Conservation (phyloP, 768 basidiomycete genomes). For the Sutorius australiensis region DNA sequence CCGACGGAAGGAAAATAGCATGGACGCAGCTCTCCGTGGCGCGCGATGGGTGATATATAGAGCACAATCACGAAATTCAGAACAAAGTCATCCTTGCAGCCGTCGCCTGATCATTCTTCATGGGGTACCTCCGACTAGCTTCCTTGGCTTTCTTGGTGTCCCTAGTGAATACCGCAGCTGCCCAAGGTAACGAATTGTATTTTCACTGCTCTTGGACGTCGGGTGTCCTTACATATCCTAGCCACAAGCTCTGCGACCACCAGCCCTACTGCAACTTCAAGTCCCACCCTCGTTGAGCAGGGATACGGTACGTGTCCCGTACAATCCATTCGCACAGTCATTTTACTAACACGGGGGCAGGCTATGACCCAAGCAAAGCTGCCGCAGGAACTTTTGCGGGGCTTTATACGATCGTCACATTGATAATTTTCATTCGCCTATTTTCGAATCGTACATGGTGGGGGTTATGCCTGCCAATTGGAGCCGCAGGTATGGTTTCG, state of each 20-base stretch:
- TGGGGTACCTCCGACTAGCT: not conserved
- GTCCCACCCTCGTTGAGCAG: slow-evolving; percentile 6
- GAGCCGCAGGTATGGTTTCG: slow-evolving; percentile 17
- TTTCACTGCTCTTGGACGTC: not conserved
- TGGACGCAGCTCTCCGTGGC: not conserved
- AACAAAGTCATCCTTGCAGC: not conserved
- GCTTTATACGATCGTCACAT: slow-evolving; percentile 16
- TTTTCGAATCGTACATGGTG: slow-evolving; percentile 25
- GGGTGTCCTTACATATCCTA: not conserved
- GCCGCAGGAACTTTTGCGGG: slow-evolving; percentile 22
- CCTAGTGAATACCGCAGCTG: not conserved
- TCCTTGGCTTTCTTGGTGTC: not conserved
- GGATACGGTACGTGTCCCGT: not conserved
- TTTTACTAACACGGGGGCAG: slow-evolving; percentile 7
- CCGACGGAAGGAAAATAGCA: not conserved
- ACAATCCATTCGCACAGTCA: not conserved
- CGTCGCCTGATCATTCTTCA: not conserved
- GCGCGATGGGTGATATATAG: not conserved
- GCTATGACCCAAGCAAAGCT: slow-evolving; percentile 23
- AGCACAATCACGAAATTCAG: not conserved
- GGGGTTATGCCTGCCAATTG: slow-evolving; percentile 32
- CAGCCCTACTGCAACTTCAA: slow-evolving; percentile 4
- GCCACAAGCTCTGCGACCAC: slow-evolving; percentile 1
- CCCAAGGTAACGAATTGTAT: slow-evolving; percentile 2
- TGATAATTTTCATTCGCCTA: slow-evolving; percentile 19